Evolutionary conservation across 2,329 filamentous ascomycete genomes (phyloP), one percentile per base, ranked within the genome.

Genomic region (Colletotrichum graminicola): DNA sequence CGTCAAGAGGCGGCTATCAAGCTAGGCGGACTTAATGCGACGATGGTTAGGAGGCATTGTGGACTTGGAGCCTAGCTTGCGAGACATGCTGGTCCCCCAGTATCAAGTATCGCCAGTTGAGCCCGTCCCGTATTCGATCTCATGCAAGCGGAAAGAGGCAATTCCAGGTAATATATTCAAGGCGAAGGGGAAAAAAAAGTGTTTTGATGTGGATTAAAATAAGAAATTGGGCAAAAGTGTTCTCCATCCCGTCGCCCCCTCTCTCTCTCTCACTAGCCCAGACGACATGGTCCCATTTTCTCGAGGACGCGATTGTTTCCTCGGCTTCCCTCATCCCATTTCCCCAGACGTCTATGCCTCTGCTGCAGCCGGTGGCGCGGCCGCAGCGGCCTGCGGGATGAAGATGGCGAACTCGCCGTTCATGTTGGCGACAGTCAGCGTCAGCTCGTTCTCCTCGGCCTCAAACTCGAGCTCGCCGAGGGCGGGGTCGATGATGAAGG

Each of bases 401-500:
- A 82, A 82, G 39, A 82, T 54, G 29, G 67, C 79, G 69, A 76
- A 81, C 69, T 81, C 79, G 36, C 78, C 80, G 47, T 77, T 77
- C 65, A 82, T 73, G 72, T 79, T 76, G 39, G 65, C 66, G 23
- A 81, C 80, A 3, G 72, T 77, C 0, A 79, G 62, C 0, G 77
- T 77, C 3, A 82, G 68, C 75, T 84, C 82, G 56, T 82, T 82
- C 73, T 84, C 82, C 2, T 83, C 82, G 1, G 66, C 79, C 74
- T 84, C 82, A 51, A 83, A 84, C 73, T 83, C 81, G n/a, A 80
- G 75, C 75, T 83, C 82, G 65, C 80, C 81, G 0, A 83, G 62
- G 23, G 75, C 77, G 8, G 75, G 73, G 41, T 79, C 79, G 51
- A 83, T 78, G 64, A 82, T 75, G 62, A 83, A 83, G 18, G 75